A percentile compares a stretch with the other conserved stretches of the same genome.
These are phyloP conservation scores for Aschersonia sp. DNA, from an alignment of 2,329 filamentous ascomycete genomes.

Conservation along the genomic window DNA sequence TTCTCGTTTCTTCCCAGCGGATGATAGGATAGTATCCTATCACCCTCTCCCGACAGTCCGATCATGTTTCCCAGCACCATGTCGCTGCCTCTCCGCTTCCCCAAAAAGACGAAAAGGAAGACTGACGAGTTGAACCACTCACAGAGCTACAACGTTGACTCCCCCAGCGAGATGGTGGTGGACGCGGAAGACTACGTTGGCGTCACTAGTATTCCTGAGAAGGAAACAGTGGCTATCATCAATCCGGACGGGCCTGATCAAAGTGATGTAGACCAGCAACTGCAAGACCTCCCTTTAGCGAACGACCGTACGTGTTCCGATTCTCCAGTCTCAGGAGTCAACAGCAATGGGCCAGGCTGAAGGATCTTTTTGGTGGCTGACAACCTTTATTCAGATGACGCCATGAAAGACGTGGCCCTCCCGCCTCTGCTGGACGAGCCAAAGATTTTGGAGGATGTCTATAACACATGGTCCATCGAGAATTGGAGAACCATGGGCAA, in stretches of 20 bases:
- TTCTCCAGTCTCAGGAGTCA: too few species aligned
- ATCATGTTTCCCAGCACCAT: neutral
- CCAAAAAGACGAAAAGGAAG: neutral
- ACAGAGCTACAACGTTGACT: slow-evolving; percentile 39
- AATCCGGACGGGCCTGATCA: slow-evolving; percentile 35
- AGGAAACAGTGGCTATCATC: slow-evolving; percentile 38
- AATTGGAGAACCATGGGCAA: slow-evolving; percentile 64
- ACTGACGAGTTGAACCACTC: slow-evolving; percentile 12
- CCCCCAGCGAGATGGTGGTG: slow-evolving; percentile 41
- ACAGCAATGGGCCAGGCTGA: too few species aligned
- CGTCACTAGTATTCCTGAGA: slow-evolving; percentile 31
- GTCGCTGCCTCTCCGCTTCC: neutral
- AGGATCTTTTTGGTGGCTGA: neutral
- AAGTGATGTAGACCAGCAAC: slow-evolving; percentile 25
- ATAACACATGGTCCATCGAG: slow-evolving; percentile 77
- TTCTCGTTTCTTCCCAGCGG: too few species aligned
- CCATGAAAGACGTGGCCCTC: slow-evolving; percentile 71
- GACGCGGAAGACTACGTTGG: slow-evolving; percentile 41
- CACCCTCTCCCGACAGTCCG: neutral
- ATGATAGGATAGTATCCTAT: neutral
- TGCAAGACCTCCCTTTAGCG: slow-evolving; percentile 33
- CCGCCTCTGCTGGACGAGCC: slow-evolving; percentile 60
- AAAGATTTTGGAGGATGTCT: slow-evolving; percentile 60
- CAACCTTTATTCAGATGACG: slow-evolving; percentile 44
- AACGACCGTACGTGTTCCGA: slow-evolving; percentile 32